Conservation (phyloP, 176 grass and related monocot genomes). For the Tillandsia fasciculata region DNA sequence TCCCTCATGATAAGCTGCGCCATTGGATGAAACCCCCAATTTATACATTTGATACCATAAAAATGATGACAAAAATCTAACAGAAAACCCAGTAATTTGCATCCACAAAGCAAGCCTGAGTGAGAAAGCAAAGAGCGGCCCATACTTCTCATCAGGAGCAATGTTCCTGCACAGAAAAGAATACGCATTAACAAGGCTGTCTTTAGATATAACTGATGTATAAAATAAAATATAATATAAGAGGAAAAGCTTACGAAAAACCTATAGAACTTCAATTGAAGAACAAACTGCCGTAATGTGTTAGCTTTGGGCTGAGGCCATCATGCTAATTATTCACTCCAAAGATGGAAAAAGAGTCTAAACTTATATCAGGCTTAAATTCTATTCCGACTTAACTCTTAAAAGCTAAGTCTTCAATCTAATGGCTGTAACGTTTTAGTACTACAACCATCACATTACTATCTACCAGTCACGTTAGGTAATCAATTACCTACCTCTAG, state of each 20-base stretch:
- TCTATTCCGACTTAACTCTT: no score
- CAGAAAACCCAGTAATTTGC: conserved; percentile 98
- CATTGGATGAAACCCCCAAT: conserved; percentile 46
- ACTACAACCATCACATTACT: no score
- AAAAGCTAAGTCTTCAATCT: no score
- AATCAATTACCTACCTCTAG: no score
- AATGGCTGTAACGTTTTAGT: no score
- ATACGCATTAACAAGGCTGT: conserved; percentile 6
- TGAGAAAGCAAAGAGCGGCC: conserved; percentile 65
- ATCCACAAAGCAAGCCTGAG: conserved; percentile 81
- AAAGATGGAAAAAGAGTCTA: no score
- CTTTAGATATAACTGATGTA: neutral
- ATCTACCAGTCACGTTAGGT: no score
- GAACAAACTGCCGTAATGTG: no score
- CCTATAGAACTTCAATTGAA: no score
- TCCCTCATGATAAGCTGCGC: conserved; percentile 36
- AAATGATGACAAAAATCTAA: conserved; percentile 93
- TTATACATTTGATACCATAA: conserved; percentile 97
- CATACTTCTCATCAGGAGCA: conserved; percentile 72
- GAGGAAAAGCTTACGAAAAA: neutral
- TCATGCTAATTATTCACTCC: no score
- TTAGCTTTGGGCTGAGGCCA: no score
- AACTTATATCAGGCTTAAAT: no score
- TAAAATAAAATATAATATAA: neutral
- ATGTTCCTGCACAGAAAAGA: conserved; percentile 50